Evolutionary conservation across 129 eudicot genomes (phyloP).

Genomic region (Centaurea solstitialis): DNA sequence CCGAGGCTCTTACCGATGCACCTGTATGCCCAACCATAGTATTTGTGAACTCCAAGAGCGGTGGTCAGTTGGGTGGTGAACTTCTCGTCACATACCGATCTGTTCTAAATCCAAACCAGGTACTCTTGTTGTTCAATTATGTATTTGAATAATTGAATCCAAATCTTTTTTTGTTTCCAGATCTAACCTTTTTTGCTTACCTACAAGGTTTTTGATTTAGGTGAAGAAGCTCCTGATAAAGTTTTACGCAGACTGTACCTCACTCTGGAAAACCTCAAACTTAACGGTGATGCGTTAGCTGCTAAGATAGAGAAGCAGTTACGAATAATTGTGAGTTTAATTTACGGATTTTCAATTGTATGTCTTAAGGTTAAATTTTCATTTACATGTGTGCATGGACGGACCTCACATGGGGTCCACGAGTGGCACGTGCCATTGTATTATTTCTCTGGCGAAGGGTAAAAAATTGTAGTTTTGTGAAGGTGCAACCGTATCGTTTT

Average conservation of each 20-base stretch:
- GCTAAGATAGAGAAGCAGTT: conserved; percentile 51
- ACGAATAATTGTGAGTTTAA: conserved; percentile 61
- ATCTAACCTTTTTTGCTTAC: conserved; percentile 5
- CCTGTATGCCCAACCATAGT: conserved; percentile 79
- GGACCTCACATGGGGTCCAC: no score
- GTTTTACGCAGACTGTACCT: conserved; percentile 53
- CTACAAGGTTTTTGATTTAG: conserved; percentile 66
- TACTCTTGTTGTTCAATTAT: conserved; percentile 12
- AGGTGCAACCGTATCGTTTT: no score
- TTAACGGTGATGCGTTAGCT: conserved; percentile 56
- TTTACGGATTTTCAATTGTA: neutral
- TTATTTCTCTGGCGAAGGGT: no score
- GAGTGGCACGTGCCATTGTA: no score
- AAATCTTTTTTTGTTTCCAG: neutral
- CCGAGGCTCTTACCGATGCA: conserved; percentile 29
- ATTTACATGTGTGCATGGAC: neutral
- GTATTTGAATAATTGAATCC: neutral
- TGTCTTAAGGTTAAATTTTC: neutral
- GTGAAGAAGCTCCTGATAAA: conserved; percentile 72
- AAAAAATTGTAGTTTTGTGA: no score
- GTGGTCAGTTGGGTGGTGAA: conserved; percentile 92
- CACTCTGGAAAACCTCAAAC: conserved; percentile 60
- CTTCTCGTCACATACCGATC: conserved; percentile 80
- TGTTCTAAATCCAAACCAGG: conserved; percentile 76
- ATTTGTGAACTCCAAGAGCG: conserved; percentile 90